Conservation (phyloP, 352 stramenopile genomes). For the Globisporangium viniferum region DNA sequence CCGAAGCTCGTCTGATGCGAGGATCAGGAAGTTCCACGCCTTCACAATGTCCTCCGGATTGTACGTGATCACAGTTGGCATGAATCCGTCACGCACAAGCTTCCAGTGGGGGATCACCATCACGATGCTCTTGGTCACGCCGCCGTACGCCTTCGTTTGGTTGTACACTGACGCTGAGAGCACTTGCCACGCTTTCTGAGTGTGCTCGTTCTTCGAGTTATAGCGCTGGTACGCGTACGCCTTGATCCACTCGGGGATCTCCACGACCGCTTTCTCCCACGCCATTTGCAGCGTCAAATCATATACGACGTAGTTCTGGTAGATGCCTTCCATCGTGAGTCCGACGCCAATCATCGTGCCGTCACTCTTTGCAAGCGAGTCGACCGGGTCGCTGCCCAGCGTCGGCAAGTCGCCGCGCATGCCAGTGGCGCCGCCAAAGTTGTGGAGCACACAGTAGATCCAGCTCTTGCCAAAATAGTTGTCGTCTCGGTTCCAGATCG, state of each 20-base stretch:
- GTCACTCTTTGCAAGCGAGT: conserved; percentile 38
- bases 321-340: conserved; percentile 84
- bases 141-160: conserved; percentile 54
- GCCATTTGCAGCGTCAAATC: conserved; percentile 75
- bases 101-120: conserved; percentile 69
- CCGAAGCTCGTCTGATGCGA: conserved; percentile 35
- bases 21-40: conserved; percentile 58
- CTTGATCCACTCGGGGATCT: conserved; percentile 46
- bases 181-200: conserved; percentile 49
- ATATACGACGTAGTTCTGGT: conserved; percentile 86
- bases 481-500: conserved; percentile 69
- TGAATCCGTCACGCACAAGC: conserved; percentile 62
- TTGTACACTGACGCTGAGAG: conserved; percentile 72
- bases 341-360: conserved; percentile 76
- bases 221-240: conserved; percentile 60
- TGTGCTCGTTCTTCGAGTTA: conserved; percentile 45
- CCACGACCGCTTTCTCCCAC: conserved; percentile 44
- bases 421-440: conserved; percentile 78
- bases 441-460: conserved; percentile 85
- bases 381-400: conserved; percentile 45
- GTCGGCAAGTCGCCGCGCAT: conserved; percentile 72
- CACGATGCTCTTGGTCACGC: conserved; percentile 73
- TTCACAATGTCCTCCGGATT: conserved; percentile 54
- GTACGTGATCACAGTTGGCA: conserved; percentile 73
- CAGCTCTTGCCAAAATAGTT: conserved; percentile 83